phyloP scores from a whole-genome alignment of 352 stramenopile species.

The Aphanomyces euteiches region DNA sequence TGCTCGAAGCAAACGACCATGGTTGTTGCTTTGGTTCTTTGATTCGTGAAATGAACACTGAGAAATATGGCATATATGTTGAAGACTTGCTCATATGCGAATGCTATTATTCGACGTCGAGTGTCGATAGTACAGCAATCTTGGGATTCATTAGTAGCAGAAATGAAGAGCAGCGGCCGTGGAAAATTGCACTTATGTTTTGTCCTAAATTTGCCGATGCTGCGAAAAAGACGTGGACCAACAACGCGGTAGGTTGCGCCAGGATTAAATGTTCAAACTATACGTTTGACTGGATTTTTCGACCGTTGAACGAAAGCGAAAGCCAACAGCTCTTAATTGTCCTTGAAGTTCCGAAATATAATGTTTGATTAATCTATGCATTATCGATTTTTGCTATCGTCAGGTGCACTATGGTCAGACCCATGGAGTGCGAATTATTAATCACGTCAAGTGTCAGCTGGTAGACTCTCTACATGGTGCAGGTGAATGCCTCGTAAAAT shows the following conservation, averaged over 20 bases:
- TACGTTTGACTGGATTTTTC: not conserved
- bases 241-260: not conserved
- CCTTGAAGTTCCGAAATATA: not conserved
- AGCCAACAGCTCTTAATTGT: not conserved
- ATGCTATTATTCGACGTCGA: not conserved
- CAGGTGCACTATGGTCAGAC: too few relatives aligned
- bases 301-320: not conserved
- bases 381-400: too few relatives aligned
- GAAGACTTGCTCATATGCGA: not conserved
- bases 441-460: too few relatives aligned
- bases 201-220: not conserved
- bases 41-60: not conserved
- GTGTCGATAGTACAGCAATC: not conserved
- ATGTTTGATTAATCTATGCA: not conserved
- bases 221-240: not conserved
- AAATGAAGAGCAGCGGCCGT: not conserved
- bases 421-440: too few relatives aligned
- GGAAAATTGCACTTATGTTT: not conserved
- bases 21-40: conserved; percentile 11
- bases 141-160: not conserved
- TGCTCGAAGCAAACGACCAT: not conserved
- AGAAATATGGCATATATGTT: not conserved
- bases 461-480: too few relatives aligned
- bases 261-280: not conserved
- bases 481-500: too few relatives aligned